Percentiles rank a stretch among this genome's conserved stretches.
These are phyloP conservation scores for Cymodocea nodosa DNA, from an alignment of 116 monocot species.

Conservation along the genomic window DNA sequence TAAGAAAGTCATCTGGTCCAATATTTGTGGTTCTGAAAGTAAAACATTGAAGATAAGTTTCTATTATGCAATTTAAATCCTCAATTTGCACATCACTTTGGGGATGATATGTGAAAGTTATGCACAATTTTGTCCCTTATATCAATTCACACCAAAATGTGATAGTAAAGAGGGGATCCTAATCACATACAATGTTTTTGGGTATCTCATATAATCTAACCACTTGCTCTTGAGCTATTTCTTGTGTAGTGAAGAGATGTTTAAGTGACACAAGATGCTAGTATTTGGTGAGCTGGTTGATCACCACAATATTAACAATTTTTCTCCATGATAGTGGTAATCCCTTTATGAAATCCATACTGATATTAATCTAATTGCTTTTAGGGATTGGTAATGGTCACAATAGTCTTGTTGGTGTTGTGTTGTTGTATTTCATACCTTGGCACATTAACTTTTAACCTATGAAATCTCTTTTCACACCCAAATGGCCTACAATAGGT, in stretches of 20 bases:
- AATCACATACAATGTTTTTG: too few relatives aligned
- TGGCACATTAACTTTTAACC: too few relatives aligned
- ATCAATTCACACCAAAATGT: constrained; percentile 1
- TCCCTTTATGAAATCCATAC: constrained; percentile 9
- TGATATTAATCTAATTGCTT: background rate
- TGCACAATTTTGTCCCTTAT: background rate
- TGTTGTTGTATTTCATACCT: background rate
- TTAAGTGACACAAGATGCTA: too few relatives aligned
- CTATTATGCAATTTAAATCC: constrained; percentile 3
- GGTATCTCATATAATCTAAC: background rate
- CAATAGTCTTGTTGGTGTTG: background rate
- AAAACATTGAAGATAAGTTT: constrained; percentile 2
- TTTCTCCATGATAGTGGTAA: too few relatives aligned
- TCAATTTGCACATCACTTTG: constrained; percentile 16
- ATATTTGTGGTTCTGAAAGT: background rate
- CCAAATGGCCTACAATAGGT: too few relatives aligned
- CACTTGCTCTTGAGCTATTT: background rate
- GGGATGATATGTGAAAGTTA: constrained; percentile 5
- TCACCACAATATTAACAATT: too few relatives aligned
- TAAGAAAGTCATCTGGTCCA: constrained; percentile 6
- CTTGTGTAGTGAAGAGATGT: too few relatives aligned
- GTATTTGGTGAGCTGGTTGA: too few relatives aligned
- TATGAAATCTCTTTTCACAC: too few relatives aligned
- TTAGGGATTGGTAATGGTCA: constrained; percentile 8
- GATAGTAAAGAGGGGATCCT: background rate